phyloP scores from a whole-genome alignment of 352 stramenopile genomes.

The Aphanomyces euteiches region DNA sequence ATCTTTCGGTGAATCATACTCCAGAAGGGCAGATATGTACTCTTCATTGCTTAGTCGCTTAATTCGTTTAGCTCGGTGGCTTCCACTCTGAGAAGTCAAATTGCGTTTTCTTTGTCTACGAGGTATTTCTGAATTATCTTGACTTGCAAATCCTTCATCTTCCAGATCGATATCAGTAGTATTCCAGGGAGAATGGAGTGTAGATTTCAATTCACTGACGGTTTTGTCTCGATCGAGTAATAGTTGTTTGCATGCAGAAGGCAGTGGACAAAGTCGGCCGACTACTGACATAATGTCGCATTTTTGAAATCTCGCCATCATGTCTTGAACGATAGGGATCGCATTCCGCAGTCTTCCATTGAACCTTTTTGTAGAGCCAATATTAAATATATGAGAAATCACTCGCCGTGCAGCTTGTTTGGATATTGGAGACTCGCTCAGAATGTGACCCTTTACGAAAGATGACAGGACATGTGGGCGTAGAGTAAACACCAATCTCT shows the following conservation, averaged over 20 bases:
- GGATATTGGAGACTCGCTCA: constrained; percentile 30
- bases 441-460: constrained; percentile 39
- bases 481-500: no score
- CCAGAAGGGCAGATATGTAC: constrained; percentile 29
- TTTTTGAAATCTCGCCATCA: constrained; percentile 43
- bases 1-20: not conserved
- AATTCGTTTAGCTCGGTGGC: constrained; percentile 42
- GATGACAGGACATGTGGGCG: constrained; percentile 37
- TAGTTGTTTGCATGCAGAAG: constrained; percentile 35
- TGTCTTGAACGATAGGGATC: constrained; percentile 51
- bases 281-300: constrained; percentile 30
- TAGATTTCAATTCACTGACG: constrained; percentile 5
- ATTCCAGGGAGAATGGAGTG: not conserved
- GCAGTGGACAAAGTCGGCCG: not conserved
- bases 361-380: constrained; percentile 40
- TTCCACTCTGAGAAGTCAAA: constrained; percentile 32
- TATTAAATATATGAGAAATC: constrained; percentile 47
- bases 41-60: constrained; percentile 50
- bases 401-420: constrained; percentile 42
- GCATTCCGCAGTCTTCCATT: constrained; percentile 57
- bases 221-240: constrained; percentile 29
- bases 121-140: constrained; percentile 37
- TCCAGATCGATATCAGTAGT: constrained; percentile 3
- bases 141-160: constrained; percentile 35
- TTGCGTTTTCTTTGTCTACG: not conserved